Evolutionary conservation across 208 protist genomes (phyloP).

Genomic region (Acanthamoeba healyi): DNA sequence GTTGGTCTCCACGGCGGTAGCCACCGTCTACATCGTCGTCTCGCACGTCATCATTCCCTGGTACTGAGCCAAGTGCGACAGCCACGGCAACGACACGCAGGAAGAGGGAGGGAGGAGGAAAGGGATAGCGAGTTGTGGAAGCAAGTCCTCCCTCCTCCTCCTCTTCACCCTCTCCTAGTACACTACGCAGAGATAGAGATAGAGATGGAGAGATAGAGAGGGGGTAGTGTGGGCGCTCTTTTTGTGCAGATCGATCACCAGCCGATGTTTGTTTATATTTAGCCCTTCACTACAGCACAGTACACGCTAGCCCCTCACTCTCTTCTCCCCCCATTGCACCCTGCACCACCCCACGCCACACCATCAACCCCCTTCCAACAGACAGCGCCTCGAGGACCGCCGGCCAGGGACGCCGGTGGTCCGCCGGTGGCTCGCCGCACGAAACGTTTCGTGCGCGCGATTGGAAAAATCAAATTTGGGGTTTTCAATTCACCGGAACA

Average conservation of each 20-base stretch:
- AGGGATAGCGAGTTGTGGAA: too few relatives aligned
- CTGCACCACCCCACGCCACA: too few relatives aligned
- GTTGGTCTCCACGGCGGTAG: conserved; percentile 77
- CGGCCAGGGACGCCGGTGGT: too few relatives aligned
- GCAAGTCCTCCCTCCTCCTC: too few relatives aligned
- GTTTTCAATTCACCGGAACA: too few relatives aligned
- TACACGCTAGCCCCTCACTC: too few relatives aligned
- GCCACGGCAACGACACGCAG: neutral
- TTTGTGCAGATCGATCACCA: neutral
- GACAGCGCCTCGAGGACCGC: too few relatives aligned
- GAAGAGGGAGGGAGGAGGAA: neutral
- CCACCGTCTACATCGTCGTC: conserved; percentile 85
- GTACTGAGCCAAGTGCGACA: neutral
- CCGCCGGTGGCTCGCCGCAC: neutral
- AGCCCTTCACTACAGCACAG: neutral
- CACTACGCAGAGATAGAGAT: neutral
- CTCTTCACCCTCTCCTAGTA: neutral
- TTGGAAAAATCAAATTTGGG: neutral
- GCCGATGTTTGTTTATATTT: neutral
- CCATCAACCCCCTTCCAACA: too few relatives aligned
- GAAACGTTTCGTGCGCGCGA: neutral
- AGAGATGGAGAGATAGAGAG: neutral
- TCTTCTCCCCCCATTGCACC: too few relatives aligned
- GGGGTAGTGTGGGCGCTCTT: neutral
- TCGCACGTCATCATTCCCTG: conserved; percentile 55